These are phyloP conservation scores for Syzygium aqueum DNA, from an alignment of 345 rosid genomes.

Conservation along the genomic window DNA sequence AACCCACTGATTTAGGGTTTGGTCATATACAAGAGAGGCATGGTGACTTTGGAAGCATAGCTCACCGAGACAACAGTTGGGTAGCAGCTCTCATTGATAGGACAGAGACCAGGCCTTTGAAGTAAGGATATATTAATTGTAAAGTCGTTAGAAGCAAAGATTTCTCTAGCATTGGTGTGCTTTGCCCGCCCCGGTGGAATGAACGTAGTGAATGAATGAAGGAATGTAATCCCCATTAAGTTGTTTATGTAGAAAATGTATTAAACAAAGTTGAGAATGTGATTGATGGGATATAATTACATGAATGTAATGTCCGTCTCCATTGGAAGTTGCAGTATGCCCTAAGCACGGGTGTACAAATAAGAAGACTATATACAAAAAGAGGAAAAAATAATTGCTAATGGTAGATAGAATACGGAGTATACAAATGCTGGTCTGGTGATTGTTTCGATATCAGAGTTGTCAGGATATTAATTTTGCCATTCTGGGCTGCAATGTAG, in stretches of 20 bases:
- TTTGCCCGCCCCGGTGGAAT: neutral
- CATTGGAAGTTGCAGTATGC: neutral
- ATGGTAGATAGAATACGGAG: neutral
- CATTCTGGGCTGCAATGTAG: neutral
- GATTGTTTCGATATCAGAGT: neutral
- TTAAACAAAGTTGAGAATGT: neutral
- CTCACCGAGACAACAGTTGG: neutral
- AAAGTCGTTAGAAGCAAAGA: neutral
- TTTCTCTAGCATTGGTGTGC: neutral
- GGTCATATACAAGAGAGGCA: neutral
- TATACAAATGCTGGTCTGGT: neutral
- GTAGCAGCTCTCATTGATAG: neutral
- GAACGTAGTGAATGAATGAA: neutral
- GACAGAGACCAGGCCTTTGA: neutral
- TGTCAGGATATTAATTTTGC: neutral
- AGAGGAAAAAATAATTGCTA: neutral
- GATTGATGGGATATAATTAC: neutral
- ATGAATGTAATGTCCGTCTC: neutral
- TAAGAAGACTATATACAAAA: neutral
- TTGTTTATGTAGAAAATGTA: neutral
- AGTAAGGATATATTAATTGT: neutral
- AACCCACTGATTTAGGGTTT: neutral
- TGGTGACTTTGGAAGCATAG: neutral
- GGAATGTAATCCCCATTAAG: neutral
- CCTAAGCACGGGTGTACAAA: neutral